Evolutionary conservation across 768 basidiomycete genomes (phyloP).

Genomic region (Lactifluus echinatus): DNA sequence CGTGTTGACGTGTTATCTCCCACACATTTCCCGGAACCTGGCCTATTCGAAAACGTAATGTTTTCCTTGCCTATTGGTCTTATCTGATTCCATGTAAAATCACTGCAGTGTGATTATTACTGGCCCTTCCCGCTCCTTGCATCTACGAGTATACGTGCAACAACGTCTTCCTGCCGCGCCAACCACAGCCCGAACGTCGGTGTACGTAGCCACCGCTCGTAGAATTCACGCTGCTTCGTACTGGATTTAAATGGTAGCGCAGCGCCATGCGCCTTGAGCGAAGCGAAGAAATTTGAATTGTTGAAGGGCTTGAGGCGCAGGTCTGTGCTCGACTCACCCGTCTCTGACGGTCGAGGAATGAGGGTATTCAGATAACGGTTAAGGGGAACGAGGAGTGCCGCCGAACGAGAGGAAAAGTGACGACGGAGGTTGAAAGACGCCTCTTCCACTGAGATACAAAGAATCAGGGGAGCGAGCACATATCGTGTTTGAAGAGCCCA

Average conservation of each 20-base stretch:
- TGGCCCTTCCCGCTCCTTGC: not conserved
- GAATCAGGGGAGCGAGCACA: not conserved
- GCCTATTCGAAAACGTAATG: not conserved
- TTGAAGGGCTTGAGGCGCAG: constrained; percentile 62
- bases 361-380: constrained; percentile 86
- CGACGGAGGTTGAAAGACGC: constrained; percentile 60
- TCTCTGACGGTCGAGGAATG: constrained; percentile 61
- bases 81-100: not conserved
- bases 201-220: constrained; percentile 66
- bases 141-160: constrained; percentile 43
- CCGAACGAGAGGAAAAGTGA: constrained; percentile 82
- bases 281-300: constrained; percentile 57
- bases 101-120: not conserved
- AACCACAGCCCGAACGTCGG: constrained; percentile 78
- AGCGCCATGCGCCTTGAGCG: constrained; percentile 60
- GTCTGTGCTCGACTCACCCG: constrained; percentile 26
- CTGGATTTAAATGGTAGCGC: constrained; percentile 67
- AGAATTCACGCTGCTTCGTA: constrained; percentile 61
- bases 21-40: not conserved
- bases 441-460: constrained; percentile 39
- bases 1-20: not conserved
- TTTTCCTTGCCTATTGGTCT: not conserved
- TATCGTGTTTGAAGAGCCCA: not conserved
- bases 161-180: constrained; percentile 63
- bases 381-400: constrained; percentile 78